These are phyloP conservation scores for Dendrostoma leiphaemia DNA, from an alignment of 2,329 filamentous ascomycete species.

Conservation along the genomic window DNA sequence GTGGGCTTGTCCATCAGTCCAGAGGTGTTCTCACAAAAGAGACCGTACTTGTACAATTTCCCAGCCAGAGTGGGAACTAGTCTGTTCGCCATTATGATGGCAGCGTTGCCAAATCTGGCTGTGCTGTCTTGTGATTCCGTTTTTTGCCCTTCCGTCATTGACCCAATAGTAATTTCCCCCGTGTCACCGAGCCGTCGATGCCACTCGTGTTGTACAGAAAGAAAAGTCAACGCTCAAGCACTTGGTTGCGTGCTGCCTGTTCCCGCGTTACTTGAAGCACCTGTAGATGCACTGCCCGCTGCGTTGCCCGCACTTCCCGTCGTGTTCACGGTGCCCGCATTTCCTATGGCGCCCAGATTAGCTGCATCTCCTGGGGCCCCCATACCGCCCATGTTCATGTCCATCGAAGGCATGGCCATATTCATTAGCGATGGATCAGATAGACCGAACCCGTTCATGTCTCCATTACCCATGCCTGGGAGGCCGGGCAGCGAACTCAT, in stretches of 20 bases:
- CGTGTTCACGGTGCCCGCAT: background rate
- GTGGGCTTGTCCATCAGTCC: background rate
- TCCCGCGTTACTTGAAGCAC: background rate
- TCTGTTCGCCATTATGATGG: background rate
- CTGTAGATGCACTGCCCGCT: background rate
- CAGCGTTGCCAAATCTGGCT: background rate
- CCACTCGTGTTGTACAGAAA: background rate
- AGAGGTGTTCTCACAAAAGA: background rate
- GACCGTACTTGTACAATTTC: slow-evolving; percentile 13
- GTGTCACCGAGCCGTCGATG: background rate
- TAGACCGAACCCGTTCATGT: slow-evolving; percentile 18
- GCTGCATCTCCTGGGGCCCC: background rate
- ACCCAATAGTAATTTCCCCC: background rate
- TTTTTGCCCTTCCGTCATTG: background rate
- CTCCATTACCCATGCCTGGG: slow-evolving; percentile 10
- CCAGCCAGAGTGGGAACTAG: background rate
- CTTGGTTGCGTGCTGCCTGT: background rate
- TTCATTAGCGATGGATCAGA: slow-evolving; percentile 16
- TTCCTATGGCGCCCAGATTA: background rate
- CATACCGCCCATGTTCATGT: slow-evolving; percentile 10
- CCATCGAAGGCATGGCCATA: slow-evolving; percentile 16
- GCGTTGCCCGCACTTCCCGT: background rate
- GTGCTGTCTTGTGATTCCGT: background rate
- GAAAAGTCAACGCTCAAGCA: background rate
- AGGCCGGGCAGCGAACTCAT: slow-evolving; percentile 14